A percentile compares a stretch with the other conserved stretches of the same genome.
Evolutionary conservation across 2,329 filamentous ascomycete species (phyloP).

Genomic region (Cladosporium sp.): DNA sequence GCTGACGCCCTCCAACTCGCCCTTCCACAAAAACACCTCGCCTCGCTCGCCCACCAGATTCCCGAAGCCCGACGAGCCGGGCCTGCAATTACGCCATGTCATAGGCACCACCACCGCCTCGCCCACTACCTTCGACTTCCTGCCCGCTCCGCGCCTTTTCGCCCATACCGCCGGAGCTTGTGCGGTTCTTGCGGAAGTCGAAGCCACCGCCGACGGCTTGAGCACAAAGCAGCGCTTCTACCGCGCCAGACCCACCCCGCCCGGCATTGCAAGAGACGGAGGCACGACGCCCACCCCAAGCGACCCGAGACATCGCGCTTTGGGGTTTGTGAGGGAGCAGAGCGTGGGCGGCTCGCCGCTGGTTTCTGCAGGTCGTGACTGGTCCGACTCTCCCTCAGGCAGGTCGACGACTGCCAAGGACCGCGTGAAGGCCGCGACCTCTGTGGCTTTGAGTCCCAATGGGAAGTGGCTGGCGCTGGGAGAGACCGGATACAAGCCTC

Average conservation of each 20-base stretch:
- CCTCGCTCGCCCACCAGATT: conserved; percentile 56
- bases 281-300: conserved; percentile 20
- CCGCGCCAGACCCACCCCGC: conserved; percentile 50
- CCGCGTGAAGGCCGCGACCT: conserved; percentile 89
- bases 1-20: conserved; percentile 69
- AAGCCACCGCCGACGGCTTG: conserved; percentile 46
- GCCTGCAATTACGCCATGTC: conserved; percentile 70
- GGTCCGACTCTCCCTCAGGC: conserved; percentile 53
- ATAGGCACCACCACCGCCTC: conserved; percentile 85
- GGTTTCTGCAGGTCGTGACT: conserved; percentile 34
- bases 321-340: conserved; percentile 32
- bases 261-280: conserved; percentile 18
- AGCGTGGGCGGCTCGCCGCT: conserved; percentile 42
- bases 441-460: conserved; percentile 80
- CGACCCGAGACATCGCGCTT: conserved; percentile 20
- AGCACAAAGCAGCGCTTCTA: conserved; percentile 76
- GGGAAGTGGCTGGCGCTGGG: conserved; percentile 84
- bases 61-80: conserved; percentile 36
- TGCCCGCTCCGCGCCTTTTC: conserved; percentile 64
- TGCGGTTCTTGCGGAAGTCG: conserved; percentile 79
- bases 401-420: conserved; percentile 85
- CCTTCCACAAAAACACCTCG: conserved; percentile 41
- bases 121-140: conserved; percentile 78
- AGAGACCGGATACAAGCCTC: conserved; percentile 87
- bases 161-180: conserved; percentile 90